A percentile compares a stretch with the other conserved stretches of the same genome.
These are phyloP conservation scores for Pseudevernia furfuracea DNA, from an alignment of 495 filamentous ascomycete species.

Conservation along the genomic window DNA sequence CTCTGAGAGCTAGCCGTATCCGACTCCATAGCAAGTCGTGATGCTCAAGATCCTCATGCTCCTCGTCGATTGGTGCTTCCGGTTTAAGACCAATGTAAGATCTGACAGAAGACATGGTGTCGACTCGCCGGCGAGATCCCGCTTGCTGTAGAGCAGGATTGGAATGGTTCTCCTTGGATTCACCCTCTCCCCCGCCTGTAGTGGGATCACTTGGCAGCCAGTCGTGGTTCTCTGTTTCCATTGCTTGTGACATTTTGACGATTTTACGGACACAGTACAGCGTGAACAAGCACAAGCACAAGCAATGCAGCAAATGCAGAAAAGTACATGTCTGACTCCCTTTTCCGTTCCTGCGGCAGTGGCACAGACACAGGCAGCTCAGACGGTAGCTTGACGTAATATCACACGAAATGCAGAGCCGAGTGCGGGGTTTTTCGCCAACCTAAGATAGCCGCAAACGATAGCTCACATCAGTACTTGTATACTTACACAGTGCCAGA, in stretches of 20 bases:
- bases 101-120: slow-evolving; percentile 19
- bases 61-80: slow-evolving; percentile 20
- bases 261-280: not conserved
- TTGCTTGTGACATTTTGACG: not conserved
- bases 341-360: not conserved
- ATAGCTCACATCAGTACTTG: too few relatives aligned
- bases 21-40: slow-evolving; percentile 41
- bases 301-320: not conserved
- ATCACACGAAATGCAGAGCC: not conserved
- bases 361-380: not conserved
- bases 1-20: slow-evolving; percentile 40
- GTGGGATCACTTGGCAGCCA: slow-evolving; percentile 1
- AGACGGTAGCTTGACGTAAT: slow-evolving; percentile 13
- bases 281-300: not conserved
- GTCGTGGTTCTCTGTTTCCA: slow-evolving; percentile 2
- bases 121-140: slow-evolving; percentile 11
- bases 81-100: slow-evolving; percentile 18
- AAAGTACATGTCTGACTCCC: not conserved
- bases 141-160: slow-evolving; percentile 3
- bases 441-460: not conserved
- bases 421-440: not conserved
- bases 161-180: not conserved
- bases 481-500: too few relatives aligned
- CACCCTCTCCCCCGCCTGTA: not conserved
- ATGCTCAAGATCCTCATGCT: slow-evolving; percentile 24